These are phyloP conservation scores for Lotmaria passim DNA, from an alignment of 208 protist species.

Conservation along the genomic window DNA sequence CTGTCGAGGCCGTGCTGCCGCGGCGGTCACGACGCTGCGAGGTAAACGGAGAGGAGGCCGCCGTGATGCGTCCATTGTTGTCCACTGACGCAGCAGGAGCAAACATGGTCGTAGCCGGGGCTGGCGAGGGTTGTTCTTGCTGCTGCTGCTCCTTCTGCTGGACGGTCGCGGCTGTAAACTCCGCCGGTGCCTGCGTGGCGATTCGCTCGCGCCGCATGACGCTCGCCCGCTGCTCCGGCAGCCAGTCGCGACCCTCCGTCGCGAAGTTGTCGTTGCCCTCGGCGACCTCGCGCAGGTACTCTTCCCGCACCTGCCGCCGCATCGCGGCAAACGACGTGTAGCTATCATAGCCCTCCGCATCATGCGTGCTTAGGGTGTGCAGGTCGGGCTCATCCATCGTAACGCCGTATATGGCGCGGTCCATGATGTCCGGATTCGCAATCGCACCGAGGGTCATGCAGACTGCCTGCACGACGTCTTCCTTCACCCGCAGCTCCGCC, in stretches of 20 bases:
- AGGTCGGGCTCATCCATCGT: slow-evolving; percentile 35
- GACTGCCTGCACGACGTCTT: slow-evolving; percentile 51
- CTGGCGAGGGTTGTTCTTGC: too few relatives aligned
- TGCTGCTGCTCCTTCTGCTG: background rate
- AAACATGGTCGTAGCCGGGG: too few relatives aligned
- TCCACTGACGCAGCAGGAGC: too few relatives aligned
- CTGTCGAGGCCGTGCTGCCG: background rate
- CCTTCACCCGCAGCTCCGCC: slow-evolving; percentile 47
- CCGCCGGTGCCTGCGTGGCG: too few relatives aligned
- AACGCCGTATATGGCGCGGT: slow-evolving; percentile 38
- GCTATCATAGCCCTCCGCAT: slow-evolving; percentile 47
- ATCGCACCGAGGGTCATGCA: slow-evolving; percentile 71
- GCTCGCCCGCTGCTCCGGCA: background rate
- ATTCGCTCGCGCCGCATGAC: background rate
- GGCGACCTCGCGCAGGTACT: too few relatives aligned
- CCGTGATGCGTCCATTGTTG: too few relatives aligned
- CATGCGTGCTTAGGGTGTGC: slow-evolving; percentile 14
- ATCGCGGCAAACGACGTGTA: too few relatives aligned
- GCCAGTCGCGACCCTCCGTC: background rate
- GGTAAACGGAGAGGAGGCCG: background rate
- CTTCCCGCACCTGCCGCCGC: too few relatives aligned
- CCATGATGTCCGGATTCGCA: slow-evolving; percentile 76
- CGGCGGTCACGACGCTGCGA: background rate
- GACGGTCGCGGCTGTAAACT: too few relatives aligned
- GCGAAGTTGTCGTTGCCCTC: slow-evolving; percentile 43